Base-by-base conservation (phyloP, 805 yeast genomes). In the Deakozyma indianensis region DNA sequence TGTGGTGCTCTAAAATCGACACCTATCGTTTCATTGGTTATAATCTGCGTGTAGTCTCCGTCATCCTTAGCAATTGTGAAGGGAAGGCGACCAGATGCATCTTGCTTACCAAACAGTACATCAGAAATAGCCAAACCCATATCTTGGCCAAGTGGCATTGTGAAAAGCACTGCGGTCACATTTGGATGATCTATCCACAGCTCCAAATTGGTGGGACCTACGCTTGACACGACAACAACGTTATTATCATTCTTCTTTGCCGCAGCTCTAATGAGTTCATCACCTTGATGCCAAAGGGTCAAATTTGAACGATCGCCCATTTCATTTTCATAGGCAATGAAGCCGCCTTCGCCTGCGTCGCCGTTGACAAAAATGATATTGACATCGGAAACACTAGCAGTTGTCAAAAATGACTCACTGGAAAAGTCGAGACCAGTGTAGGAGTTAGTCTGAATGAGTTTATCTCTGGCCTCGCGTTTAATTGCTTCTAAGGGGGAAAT, bases 41-140 rank as follows among this genome's bases (percentile, higher is more conserved):
- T 52, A 9, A 74, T 60, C 22, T 73, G 70, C 22, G 70, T 73
- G 50, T 77, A 69, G 52, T 58, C 78, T 44, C 55, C 59, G 43
- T 61, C 63, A 49, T 72, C 69, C 53, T 68, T 71, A 11, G 83
- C 80, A 50, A 78, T 68, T 2, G 83, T 75, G 54, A 77, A 77
- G 1, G 84, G 82, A 28, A 78, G 63, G 49, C 71, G 68, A 3
- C 83, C 84, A 29, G 80, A 73, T 5, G 83, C 82, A 49, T 72
- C 72, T 15, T 63, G 65, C 29, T 73, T 78, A 1, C 84, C 83
- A 57, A 74, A 78, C 20, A 78, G 54, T 0, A 76, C 68, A 38
- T 75, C 78, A 2, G 79, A 74, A 23, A 77, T 58, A 1, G 80
- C 80, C 42, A 68, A 64, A 1, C 83, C 84, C 35, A 69, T 67